phyloP scores from a whole-genome alignment of 257 asterid genomes.

The Solanum pinnatisectum region DNA sequence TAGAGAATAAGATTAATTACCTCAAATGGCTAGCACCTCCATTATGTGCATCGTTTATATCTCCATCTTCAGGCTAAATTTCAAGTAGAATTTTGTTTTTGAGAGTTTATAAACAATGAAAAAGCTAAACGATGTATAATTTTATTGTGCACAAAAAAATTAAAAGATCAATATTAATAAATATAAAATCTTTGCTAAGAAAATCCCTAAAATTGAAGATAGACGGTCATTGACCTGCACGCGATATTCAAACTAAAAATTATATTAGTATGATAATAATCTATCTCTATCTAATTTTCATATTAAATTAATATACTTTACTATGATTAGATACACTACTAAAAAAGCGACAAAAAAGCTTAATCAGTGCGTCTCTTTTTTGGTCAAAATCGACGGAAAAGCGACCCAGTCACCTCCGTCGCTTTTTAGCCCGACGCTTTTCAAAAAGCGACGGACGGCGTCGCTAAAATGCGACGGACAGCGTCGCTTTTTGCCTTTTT shows the following conservation, averaged over 20 bases:
- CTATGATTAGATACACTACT: background rate
- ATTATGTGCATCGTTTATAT: background rate
- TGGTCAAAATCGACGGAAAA: no score
- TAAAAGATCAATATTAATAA: background rate
- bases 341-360: no score
- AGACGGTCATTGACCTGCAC: background rate
- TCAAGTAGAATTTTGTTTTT: background rate
- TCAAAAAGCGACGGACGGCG: no score
- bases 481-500: no score
- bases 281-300: background rate
- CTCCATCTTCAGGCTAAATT: background rate
- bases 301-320: background rate
- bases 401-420: no score
- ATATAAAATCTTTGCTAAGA: background rate
- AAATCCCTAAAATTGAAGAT: background rate
- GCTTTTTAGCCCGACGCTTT: no score
- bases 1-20: background rate
- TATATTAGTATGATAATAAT: background rate
- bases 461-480: no score
- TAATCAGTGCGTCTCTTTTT: no score
- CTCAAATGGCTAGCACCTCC: background rate
- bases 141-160: background rate
- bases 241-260: background rate
- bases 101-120: background rate
- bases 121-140: background rate